phyloP scores from a whole-genome alignment of 441 rosid genomes.

The Pelargonium australe region DNA sequence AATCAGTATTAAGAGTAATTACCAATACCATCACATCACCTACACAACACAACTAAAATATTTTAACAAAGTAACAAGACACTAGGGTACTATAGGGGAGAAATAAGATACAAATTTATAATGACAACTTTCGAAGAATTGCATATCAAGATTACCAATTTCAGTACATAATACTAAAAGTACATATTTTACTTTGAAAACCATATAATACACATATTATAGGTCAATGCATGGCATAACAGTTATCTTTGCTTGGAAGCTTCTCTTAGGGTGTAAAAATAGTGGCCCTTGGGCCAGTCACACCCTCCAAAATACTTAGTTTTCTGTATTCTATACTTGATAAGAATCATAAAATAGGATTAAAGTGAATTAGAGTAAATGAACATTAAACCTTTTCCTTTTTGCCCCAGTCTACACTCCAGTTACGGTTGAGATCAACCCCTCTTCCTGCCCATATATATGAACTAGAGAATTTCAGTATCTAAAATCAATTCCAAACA shows the following conservation, averaged over 20 bases:
- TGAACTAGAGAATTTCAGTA: slow-evolving; percentile 12
- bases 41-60: slow-evolving; percentile 3
- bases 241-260: not conserved
- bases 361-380: not conserved
- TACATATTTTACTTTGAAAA: too few relatives aligned
- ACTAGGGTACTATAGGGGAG: not conserved
- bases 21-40: not conserved
- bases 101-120: not conserved
- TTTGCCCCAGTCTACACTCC: slow-evolving; percentile 99
- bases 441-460: slow-evolving; percentile 68
- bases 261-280: not conserved
- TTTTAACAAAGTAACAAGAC: not conserved
- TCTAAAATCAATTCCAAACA: slow-evolving; percentile 6
- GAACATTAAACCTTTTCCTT: slow-evolving; percentile 68
- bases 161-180: too few relatives aligned
- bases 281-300: not conserved
- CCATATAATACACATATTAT: not conserved
- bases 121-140: not conserved
- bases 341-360: slow-evolving; percentile 8
- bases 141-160: not conserved
- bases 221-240: not conserved
- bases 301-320: not conserved
- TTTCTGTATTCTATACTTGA: too few relatives aligned
- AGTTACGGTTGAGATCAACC: slow-evolving; percentile 93
- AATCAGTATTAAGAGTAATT: not conserved